Evolutionary conservation across 2,329 filamentous ascomycete species (phyloP), one percentile per base, ranked within the genome.

Genomic region (Tolypocladium cylindrosporum): DNA sequence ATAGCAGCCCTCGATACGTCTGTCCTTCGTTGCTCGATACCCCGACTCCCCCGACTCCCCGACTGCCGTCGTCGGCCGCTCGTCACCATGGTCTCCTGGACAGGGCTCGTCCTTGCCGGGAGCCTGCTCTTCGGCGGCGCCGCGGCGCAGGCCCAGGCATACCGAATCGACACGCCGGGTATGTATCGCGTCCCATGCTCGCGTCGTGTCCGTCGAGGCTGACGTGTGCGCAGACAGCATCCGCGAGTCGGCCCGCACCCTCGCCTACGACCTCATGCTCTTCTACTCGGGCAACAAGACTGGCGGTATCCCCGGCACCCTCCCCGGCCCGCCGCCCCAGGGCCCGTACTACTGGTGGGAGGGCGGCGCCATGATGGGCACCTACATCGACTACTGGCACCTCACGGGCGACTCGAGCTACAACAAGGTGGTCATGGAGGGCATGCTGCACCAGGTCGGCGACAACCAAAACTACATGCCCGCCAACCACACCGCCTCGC

Each of bases 301-400:
- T 1, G 80, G 81, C 57, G 71, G 75, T 66, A 79, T 77, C 19
- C 81, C 81, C 9, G 82, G 82, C 40, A 83, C 83, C 63, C 69
- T 84, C 13, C 81, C 81, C 1, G 81, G 81, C 0, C 82, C 82
- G 57, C 81, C 81, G 62, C 67, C 69, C 1, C 66, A 67, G 39
- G 61, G 68, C 19, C 76, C 80, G 61, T 87, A 87, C 69, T 89
- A 89, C 76, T 90, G 87, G 87, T 90, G 87, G 87, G 84, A 90
- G 68, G 84, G 83, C 6, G 83, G 84, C 56, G 83, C 84, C 16
- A 77, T 90, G 73, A 88, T 87, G 78, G 83, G 85, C 61, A 81
- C 84, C 1, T 74, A 88, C 64, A 77, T 90, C 50, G 85, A 89
- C 70, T 90, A 90, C 69, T 87, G 84, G 82, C 81, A 85, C 61